Evolutionary conservation across 2,329 filamentous ascomycete species (phyloP), one percentile per base, ranked within the genome.

Genomic region (Pyrenochaeta sp.): DNA sequence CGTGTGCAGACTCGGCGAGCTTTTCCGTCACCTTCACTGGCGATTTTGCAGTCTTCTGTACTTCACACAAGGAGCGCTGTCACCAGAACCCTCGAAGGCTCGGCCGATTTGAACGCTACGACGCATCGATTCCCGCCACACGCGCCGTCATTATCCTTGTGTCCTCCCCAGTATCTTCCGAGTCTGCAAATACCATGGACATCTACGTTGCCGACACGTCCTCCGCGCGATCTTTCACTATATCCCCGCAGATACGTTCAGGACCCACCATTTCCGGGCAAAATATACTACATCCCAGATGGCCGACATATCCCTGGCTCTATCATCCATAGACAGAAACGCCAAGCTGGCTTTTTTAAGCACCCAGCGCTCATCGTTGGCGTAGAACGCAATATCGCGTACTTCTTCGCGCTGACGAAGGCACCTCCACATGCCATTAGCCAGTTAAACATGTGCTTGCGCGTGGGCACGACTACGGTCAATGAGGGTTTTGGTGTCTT

Each of bases 381-480:
- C 2, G 45, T 61, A 12, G 62, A 67, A 8, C n/a, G 19, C 2
- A 1, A 28, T 24, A 43, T 49, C 6, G 57, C 47, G 4, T 40
- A 60, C 50, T 69, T 71, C 58, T 68, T 64, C 32, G 50, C 62
- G 2, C 44, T 67, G 34, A 68, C 66, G 1, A 57, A 53, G 19
- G 49, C 27, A 2, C 62, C 61, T 3, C 61, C 65, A 24, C n/a
- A 34, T 7, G 59, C 63, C 1, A 64, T 68, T 28, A 5, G 40
- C 7, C 57, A 66, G 2, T 43, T 68, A 8, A 47, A 51, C 1
- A 66, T 66, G 54, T 64, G 58, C 27, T 34, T 70, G 25, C 52
- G 43, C 3, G 15, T 70, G 0, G 67, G 62, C 3, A 47, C 15
- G 1, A 56, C 50, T 5, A 42, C 45, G 1, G 6, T 9, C 19